Base-by-base conservation (phyloP, 164 flowering plant species). In the Taxillus chinensis region DNA sequence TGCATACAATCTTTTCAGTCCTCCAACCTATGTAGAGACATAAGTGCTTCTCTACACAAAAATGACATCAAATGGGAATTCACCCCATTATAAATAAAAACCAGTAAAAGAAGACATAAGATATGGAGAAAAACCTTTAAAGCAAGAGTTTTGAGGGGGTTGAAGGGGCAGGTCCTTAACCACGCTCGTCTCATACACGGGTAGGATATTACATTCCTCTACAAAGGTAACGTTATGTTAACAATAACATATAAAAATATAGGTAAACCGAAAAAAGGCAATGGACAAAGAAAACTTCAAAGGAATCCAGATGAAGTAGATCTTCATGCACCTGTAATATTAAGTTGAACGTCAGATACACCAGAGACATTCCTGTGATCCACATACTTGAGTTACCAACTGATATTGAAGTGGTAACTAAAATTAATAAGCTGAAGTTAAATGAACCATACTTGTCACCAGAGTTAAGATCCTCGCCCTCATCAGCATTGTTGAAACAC, bases 401-500 rank as follows among this genome's bases (percentile, higher is more conserved):
- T 39, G 58, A 65, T 4, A 12, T 50, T 8, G 15, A 13, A 68
- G 59, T 55, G 7, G 38, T 50, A 14, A 59, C 15, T 16, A 59
- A 65, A 53, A 10, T 27, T 41, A 66, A 60, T 63, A 51, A 8
- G 39, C 4, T 45, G 46, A 49, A 67, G 75, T 60, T 39, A 5
- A 62, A 62, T 57, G 62, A 62, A 56, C 61, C 89, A 70, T 81
- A 93, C 95, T 78, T 52, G 45, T 84, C 84, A 62, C 82, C 86
- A 57, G 79, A 67, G 2, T 27, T 27, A 27, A 27, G 27, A 69
- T 72, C 77, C 17, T 73, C 62, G 43, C 80, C 70, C 84, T 80
- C 75, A 59, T 76, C 89, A 4, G 78, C 50, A 55, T 86, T 90
- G 68, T 71, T 84, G 17, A 89, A 77, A 79, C 89, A 89, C 45